Conservation (phyloP, 2,329 filamentous ascomycete species). For the Penicillium concentricum region DNA sequence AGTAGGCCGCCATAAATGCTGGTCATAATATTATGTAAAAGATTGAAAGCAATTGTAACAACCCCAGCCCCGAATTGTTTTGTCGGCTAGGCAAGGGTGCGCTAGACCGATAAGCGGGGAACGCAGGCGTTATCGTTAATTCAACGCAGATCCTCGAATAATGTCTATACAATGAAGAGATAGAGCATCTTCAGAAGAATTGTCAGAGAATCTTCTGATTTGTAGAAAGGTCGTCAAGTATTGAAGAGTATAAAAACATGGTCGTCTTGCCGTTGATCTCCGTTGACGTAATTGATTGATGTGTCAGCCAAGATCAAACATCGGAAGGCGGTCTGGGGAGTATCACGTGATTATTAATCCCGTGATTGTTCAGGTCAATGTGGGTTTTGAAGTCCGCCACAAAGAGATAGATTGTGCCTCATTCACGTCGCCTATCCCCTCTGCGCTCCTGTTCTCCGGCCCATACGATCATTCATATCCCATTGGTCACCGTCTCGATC, state of each 20-base stretch:
- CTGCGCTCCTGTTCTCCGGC: conserved; percentile 7
- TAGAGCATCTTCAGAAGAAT: background rate
- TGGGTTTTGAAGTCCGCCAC: conserved; percentile 42
- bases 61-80: background rate
- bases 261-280: background rate
- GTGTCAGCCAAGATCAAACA: background rate
- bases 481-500: conserved; percentile 7
- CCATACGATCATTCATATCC: conserved; percentile 12
- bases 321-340: background rate
- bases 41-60: background rate
- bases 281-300: background rate
- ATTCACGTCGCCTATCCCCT: conserved; percentile 17
- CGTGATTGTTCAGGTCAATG: conserved; percentile 24
- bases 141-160: background rate
- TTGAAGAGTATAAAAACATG: background rate
- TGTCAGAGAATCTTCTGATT: background rate
- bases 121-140: conserved; percentile 1
- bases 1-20: conserved; percentile 8
- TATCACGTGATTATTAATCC: conserved; percentile 10
- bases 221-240: background rate
- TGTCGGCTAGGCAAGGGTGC: conserved; percentile 24
- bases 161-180: background rate
- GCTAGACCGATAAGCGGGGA: conserved; percentile 23
- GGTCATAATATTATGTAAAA: conserved; percentile 1
- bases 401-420: conserved; percentile 36